Percentiles rank a stretch among this genome's conserved stretches.
Conservation (phyloP, 2,329 filamentous ascomycete genomes). For the Tolypocladium inflatum region DNA sequence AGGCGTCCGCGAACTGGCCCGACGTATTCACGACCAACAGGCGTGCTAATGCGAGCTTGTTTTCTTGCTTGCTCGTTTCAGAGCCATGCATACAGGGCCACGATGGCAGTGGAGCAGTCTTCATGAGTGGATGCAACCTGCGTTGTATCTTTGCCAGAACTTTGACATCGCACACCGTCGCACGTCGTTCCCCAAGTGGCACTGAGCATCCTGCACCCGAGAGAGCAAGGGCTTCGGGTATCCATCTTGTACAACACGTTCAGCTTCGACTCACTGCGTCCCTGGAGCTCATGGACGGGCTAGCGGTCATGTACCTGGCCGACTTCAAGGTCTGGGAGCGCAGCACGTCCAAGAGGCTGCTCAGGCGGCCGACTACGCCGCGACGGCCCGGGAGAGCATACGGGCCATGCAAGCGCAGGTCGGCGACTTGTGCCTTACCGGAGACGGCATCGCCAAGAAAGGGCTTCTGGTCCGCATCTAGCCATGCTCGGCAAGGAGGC, state of each 20-base stretch:
- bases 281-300: constrained; percentile 62
- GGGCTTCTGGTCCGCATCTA: constrained; percentile 66
- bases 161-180: constrained; percentile 80
- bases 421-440: constrained; percentile 73
- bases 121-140: constrained; percentile 68
- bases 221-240: constrained; percentile 57
- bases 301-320: constrained; percentile 80
- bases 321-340: constrained; percentile 78
- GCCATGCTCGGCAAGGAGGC: constrained; percentile 76
- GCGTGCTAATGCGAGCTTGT: not conserved
- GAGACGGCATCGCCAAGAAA: constrained; percentile 70
- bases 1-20: constrained; percentile 27
- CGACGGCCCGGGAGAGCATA: constrained; percentile 65
- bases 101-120: constrained; percentile 70
- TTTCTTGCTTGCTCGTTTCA: constrained; percentile 13
- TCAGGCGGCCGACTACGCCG: constrained; percentile 69
- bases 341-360: constrained; percentile 55
- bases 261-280: constrained; percentile 67
- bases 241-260: constrained; percentile 83
- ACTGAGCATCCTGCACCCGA: constrained; percentile 64
- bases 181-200: constrained; percentile 80
- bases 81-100: constrained; percentile 78
- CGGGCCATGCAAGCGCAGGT: constrained; percentile 74
- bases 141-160: constrained; percentile 73
- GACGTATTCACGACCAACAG: not conserved